Conservation (phyloP, 2,329 filamentous ascomycete genomes). For the Dendryphion nanum region DNA sequence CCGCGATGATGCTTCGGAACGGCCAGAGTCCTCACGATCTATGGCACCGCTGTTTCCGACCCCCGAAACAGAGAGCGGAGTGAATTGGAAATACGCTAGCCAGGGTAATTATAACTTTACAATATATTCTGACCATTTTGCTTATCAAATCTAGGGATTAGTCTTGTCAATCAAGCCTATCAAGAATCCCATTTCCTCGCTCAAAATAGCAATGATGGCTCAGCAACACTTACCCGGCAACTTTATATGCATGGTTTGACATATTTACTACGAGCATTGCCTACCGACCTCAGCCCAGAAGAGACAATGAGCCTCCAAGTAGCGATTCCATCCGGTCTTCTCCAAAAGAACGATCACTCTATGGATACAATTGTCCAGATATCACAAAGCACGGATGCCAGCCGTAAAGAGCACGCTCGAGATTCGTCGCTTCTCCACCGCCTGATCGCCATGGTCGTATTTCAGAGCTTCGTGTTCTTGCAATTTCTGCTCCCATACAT, state of each 20-base stretch:
- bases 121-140: not conserved
- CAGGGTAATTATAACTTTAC: constrained; percentile 39
- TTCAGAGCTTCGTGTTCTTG: constrained; percentile 59
- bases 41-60: constrained; percentile 17
- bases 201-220: constrained; percentile 28
- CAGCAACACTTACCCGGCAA: constrained; percentile 55
- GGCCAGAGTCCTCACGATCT: constrained; percentile 19
- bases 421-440: constrained; percentile 57
- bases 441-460: constrained; percentile 55
- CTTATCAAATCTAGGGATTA: constrained; percentile 41
- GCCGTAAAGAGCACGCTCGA: constrained; percentile 8
- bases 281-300: constrained; percentile 54
- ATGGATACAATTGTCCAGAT: constrained; percentile 16
- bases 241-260: constrained; percentile 64
- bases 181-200: constrained; percentile 43
- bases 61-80: constrained; percentile 37
- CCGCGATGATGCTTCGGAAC: constrained; percentile 24
- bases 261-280: constrained; percentile 64
- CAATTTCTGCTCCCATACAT: constrained; percentile 63
- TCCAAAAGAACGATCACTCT: constrained; percentile 10
- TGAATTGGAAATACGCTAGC: constrained; percentile 53
- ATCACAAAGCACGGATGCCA: constrained; percentile 6
- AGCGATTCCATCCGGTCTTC: constrained; percentile 46
- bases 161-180: constrained; percentile 46
- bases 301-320: constrained; percentile 55